These are phyloP conservation scores for Monocercomonoides exilis DNA, from an alignment of 78 protist species.

Conservation along the genomic window DNA sequence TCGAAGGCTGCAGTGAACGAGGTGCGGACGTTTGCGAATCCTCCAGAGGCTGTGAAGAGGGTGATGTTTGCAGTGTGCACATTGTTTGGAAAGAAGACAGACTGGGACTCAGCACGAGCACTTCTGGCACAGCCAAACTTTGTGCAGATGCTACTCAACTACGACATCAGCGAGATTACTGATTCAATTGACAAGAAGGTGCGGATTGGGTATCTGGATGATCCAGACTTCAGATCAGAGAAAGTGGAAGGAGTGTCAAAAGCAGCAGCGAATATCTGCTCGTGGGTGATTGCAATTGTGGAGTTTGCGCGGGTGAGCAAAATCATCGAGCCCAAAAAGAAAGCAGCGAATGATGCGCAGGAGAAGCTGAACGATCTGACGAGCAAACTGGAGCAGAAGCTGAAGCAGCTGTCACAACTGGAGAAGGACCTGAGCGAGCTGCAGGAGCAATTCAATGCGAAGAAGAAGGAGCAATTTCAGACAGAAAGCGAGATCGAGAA, in stretches of 20 bases:
- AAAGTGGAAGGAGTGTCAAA: slow-evolving; percentile 17
- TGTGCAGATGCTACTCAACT: neutral
- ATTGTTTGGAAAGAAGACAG: slow-evolving; percentile 35
- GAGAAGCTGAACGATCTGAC: neutral
- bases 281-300: slow-evolving; percentile 71
- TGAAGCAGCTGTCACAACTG: neutral
- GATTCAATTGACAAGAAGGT: slow-evolving; percentile 42
- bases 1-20: slow-evolving; percentile 22
- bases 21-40: slow-evolving; percentile 25
- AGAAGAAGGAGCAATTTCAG: slow-evolving; percentile 16
- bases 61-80: slow-evolving; percentile 64
- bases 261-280: slow-evolving; percentile 69
- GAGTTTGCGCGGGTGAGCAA: slow-evolving; percentile 40
- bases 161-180: neutral
- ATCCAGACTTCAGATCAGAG: slow-evolving; percentile 55
- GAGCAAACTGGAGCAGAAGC: slow-evolving; percentile 43
- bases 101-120: neutral
- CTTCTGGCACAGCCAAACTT: neutral
- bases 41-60: slow-evolving; percentile 21
- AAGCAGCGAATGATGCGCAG: neutral
- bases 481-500: slow-evolving; percentile 4
- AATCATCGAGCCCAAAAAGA: neutral
- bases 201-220: slow-evolving; percentile 15
- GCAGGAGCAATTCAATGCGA: slow-evolving; percentile 11
- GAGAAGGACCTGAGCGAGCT: slow-evolving; percentile 28